Evolutionary conservation across 371 early-diverging fungal genomes (phyloP).

Genomic region (Saksenaea vasiformis): DNA sequence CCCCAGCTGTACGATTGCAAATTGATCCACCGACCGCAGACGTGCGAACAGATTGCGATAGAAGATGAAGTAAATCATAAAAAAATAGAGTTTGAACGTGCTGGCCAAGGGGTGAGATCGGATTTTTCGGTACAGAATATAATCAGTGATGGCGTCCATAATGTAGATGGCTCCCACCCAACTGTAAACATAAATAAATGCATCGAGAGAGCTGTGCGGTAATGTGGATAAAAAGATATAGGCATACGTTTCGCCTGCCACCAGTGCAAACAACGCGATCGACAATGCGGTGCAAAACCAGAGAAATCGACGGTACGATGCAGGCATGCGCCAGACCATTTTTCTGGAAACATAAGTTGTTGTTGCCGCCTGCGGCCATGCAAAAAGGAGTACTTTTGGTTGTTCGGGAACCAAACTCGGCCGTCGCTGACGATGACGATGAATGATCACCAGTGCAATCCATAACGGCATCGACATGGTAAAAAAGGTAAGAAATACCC

Average conservation of each 20-base stretch:
- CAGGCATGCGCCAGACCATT: constrained; percentile 58
- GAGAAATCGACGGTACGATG: constrained; percentile 71
- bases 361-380: constrained; percentile 30
- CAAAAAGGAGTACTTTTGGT: constrained; percentile 11
- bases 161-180: constrained; percentile 72
- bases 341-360: constrained; percentile 44
- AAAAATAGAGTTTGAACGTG: constrained; percentile 72
- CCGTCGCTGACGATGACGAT: constrained; percentile 29
- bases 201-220: constrained; percentile 61
- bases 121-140: constrained; percentile 63
- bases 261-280: constrained; percentile 62
- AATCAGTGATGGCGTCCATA: constrained; percentile 64
- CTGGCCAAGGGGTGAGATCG: constrained; percentile 70
- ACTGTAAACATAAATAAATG: constrained; percentile 70
- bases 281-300: constrained; percentile 74
- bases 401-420: background rate
- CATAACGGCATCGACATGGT: constrained; percentile 70
- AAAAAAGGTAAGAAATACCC: constrained; percentile 71
- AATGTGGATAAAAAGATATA: constrained; percentile 55
- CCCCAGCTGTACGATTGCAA: constrained; percentile 63
- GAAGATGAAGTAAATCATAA: constrained; percentile 79
- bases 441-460: constrained; percentile 65
- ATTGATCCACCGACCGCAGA: constrained; percentile 66
- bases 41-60: constrained; percentile 78
- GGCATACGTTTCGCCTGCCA: constrained; percentile 73